Base-by-base conservation (phyloP, 208 protist genomes). In the Leishmania martiniquensis region DNA sequence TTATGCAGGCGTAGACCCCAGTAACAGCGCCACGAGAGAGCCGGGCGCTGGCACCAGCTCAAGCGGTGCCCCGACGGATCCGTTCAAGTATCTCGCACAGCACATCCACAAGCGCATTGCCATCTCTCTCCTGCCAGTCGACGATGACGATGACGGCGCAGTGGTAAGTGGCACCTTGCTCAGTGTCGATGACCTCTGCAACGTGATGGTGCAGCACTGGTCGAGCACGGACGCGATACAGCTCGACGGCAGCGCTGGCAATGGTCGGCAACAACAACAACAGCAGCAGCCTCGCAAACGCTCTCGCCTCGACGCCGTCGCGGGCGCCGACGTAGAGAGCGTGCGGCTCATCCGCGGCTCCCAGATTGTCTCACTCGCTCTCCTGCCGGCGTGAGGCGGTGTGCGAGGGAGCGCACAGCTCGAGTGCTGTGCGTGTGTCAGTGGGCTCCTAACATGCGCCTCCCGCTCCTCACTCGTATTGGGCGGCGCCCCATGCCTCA, bases 151-250 rank as follows among this genome's bases (percentile, higher is more conserved):
- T 42, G 51, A 59, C 55, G 52, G 57, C 25, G 74, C 42, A 37
- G 68, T 76, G 37, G 79, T 83, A 44, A 15, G 57, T 34, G 91
- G 91, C 20, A 90, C 81, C n/a, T 78, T 95, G 62, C 47, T 92
- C 42, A 86, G 84, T 32, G 84, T 94, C 9, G 91, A 95, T 75
- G 91, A 95, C 42, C 79, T 91, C 37, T 87, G 88, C 69, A 95
- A 95, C 72, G 75, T 94, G 25, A 67, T 94, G 59, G 22, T 95
- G 70, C 62, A 81, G 70, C 62, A 86, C 74, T 95, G 88, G 90
- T 55, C 34, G 4, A 78, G 78, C 60, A 72, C 68, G 7, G 70
- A 78, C 17, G 9, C 67, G 4, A 32, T 70, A 20, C 44, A n/a
- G 69, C 32, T 34, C 17, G 52, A 63, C 34, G 5, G 70, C n/a